Evolutionary conservation across 371 early-diverging fungal species (phyloP).

Genomic region (Gilbertella persicaria): DNA sequence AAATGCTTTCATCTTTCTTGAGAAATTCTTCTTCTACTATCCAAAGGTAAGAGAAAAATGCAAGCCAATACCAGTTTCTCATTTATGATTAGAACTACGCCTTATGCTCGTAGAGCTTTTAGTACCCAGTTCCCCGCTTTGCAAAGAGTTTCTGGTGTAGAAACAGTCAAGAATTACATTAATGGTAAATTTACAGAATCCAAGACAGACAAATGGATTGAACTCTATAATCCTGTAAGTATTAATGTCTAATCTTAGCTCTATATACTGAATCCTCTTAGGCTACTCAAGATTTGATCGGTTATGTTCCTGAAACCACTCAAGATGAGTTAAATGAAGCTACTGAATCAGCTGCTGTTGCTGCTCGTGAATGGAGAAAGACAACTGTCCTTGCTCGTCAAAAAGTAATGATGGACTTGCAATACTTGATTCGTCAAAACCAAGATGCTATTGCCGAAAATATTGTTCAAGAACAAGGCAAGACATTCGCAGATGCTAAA

Average conservation of each 20-base stretch:
- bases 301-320: conserved; percentile 90
- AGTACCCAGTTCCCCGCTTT: conserved; percentile 44
- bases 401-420: conserved; percentile 91
- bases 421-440: conserved; percentile 82
- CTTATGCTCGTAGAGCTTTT: conserved; percentile 33
- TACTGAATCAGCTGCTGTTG: conserved; percentile 70
- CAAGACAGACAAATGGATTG: conserved; percentile 84
- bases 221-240: conserved; percentile 88
- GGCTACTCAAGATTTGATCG: conserved; percentile 94
- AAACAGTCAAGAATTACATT: conserved; percentile 78
- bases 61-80: not conserved
- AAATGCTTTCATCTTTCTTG: conserved; percentile 14
- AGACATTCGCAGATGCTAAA: conserved; percentile 91
- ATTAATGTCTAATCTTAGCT: too few species aligned
- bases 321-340: conserved; percentile 84
- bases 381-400: conserved; percentile 84
- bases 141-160: conserved; percentile 42
- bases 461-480: conserved; percentile 93
- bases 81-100: conserved; percentile 8
- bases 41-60: conserved; percentile 11
- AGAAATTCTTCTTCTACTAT: conserved; percentile 11
- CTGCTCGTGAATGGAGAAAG: conserved; percentile 90
- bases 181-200: conserved; percentile 94
- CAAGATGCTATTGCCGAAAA: conserved; percentile 83
- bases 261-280: too few species aligned